Evolutionary conservation across 2,329 filamentous ascomycete genomes (phyloP), one percentile per base, ranked within the genome.

Genomic region (Purpureocillium takamizusanense): DNA sequence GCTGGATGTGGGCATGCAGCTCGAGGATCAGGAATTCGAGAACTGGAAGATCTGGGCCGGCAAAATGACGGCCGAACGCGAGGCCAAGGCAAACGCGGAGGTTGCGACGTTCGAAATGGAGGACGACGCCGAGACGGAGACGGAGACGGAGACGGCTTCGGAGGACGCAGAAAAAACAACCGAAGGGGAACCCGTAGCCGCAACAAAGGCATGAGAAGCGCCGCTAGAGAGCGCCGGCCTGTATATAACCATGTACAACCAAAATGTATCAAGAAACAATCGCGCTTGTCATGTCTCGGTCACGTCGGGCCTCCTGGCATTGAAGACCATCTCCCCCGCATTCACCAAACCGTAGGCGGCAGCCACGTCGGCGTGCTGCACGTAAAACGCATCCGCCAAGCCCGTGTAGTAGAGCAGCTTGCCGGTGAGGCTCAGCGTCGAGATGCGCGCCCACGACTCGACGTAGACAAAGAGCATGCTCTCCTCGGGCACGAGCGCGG

Each of bases 381-480:
- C 87, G 37, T 94, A 59, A 52, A 94, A 85, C 35, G 81, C 65
- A 60, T 94, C 86, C 35, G 84, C 84, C 31, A 94, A 61, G 33
- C 68, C 63, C 2, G 66, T 66, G 46, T 67, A 64, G 41, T 82
- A 62, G 41, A 98, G 66, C 29, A 97, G 63, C 55, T 77, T 81
- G 1, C 90, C 92, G 29, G 86, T 94, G 42, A 95, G 59, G 63
- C 90, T 97, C 46, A 97, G 62, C 11, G 76, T 81, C 47, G 74
- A 81, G 13, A 94, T 85, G 13, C 92, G 74, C 3, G 92, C 90
- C 82, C 89, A 95, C 15, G 85, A 92, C 67, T 98, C 92, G 21
- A 95, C 76, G 57, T 92, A 98, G 12, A 97, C 68, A 9, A 84
- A 81, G 45, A 78, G 76, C 65, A 90, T 81, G 46, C 72, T 73